Conservation (phyloP, 2,329 filamentous ascomycete genomes). For the Beauveria sp. region DNA sequence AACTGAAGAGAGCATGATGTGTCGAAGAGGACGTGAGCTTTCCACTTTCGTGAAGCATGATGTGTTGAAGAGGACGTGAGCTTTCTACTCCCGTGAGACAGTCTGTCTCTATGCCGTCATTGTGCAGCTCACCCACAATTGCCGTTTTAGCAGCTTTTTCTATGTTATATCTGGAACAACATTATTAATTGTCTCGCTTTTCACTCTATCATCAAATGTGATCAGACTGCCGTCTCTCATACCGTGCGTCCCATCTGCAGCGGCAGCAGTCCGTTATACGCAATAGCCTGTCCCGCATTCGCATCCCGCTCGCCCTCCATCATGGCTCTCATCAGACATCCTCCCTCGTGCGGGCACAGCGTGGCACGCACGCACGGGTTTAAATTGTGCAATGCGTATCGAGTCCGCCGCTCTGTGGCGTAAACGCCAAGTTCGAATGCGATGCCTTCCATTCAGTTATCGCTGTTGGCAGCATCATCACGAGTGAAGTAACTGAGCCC, state of each 20-base stretch:
- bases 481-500: no score
- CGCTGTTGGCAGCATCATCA: no score
- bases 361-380: no score
- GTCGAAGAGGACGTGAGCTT: neutral
- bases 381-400: no score
- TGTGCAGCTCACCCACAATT: neutral
- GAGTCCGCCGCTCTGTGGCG: no score
- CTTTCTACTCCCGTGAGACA: neutral
- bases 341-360: slow-evolving; percentile 23
- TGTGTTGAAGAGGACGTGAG: neutral
- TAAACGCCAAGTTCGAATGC: slow-evolving; percentile 18
- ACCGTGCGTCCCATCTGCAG: slow-evolving; percentile 13
- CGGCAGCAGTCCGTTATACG: slow-evolving; percentile 13
- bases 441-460: slow-evolving; percentile 9
- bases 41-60: neutral
- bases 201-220: no score
- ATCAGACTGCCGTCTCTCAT: neutral
- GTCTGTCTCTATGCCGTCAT: neutral
- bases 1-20: neutral
- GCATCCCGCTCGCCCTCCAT: slow-evolving; percentile 28
- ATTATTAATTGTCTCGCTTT: neutral
- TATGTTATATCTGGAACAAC: neutral
- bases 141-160: neutral
- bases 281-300: slow-evolving; percentile 26
- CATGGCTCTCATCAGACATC: slow-evolving; percentile 25